These are phyloP conservation scores for Pichia phayaonensis DNA, from an alignment of 805 yeast genomes.

Conservation along the genomic window DNA sequence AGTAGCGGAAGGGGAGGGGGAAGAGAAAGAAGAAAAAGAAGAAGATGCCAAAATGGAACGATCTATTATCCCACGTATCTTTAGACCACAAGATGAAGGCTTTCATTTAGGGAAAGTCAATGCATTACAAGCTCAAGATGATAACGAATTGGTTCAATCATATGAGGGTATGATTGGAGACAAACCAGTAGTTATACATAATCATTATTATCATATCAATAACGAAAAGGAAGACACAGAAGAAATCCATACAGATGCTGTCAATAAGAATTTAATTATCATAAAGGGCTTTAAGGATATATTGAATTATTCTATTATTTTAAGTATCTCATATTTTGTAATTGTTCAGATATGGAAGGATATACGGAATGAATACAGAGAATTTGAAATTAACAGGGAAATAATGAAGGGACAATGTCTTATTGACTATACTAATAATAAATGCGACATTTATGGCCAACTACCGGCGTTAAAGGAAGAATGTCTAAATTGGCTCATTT, in stretches of 20 bases:
- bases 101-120: neutral
- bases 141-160: neutral
- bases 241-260: neutral
- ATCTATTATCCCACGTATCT: neutral
- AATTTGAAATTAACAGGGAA: slow-evolving; percentile 36
- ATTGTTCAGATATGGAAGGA: slow-evolving; percentile 42
- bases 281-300: neutral
- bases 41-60: neutral
- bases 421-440: slow-evolving; percentile 43
- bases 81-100: neutral
- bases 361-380: slow-evolving; percentile 42
- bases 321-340: neutral
- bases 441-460: slow-evolving; percentile 47
- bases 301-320: slow-evolving; percentile 7
- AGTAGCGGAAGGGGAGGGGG: no score
- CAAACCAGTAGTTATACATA: slow-evolving; percentile 7
- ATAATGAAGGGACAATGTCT: slow-evolving; percentile 50
- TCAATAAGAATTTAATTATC: neutral
- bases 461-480: slow-evolving; percentile 51
- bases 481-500: slow-evolving; percentile 57
- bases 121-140: neutral
- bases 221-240: neutral
- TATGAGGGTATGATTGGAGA: neutral
- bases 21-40: neutral
- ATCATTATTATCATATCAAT: slow-evolving; percentile 10